Conservation (phyloP, 2,329 filamentous ascomycete species). For the Calonectria pteridis region DNA sequence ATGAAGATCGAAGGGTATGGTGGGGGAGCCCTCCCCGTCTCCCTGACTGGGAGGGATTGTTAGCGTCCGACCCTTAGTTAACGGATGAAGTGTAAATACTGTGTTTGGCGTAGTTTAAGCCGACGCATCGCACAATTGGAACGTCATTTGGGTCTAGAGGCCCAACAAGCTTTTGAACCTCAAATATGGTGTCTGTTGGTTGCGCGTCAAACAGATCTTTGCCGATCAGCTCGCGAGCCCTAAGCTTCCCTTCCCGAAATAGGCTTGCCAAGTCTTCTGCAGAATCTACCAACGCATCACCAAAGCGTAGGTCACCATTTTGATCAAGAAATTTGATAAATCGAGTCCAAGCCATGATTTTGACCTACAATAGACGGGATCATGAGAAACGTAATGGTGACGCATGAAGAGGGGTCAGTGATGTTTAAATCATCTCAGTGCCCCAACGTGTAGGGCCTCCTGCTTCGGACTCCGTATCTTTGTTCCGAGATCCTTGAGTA, state of each 20-base stretch:
- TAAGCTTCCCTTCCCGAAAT: not conserved
- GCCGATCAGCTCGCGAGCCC: not conserved
- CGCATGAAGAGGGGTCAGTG: not conserved
- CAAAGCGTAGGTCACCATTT: not conserved
- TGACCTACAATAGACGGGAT: fast-evolving
- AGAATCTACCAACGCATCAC: not conserved
- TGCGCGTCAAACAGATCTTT: not conserved
- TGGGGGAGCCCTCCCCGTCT: not conserved
- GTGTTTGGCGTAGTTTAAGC: not conserved
- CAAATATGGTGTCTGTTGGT: not conserved
- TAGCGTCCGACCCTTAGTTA: not conserved
- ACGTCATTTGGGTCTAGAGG: not conserved
- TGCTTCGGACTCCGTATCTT: not conserved
- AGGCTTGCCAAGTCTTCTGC: not conserved
- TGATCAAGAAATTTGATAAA: not conserved
- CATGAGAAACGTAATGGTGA: not conserved
- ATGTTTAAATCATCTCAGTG: not conserved
- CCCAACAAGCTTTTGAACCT: not conserved
- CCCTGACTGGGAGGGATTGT: not conserved
- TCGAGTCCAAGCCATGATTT: not conserved
- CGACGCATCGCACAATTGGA: not conserved
- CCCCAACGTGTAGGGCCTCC: not conserved
- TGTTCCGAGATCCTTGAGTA: not conserved
- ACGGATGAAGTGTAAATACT: not conserved
- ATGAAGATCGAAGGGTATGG: not conserved